Conservation (phyloP, 163 green algal genomes). For the Scenedesmus sp. region DNA sequence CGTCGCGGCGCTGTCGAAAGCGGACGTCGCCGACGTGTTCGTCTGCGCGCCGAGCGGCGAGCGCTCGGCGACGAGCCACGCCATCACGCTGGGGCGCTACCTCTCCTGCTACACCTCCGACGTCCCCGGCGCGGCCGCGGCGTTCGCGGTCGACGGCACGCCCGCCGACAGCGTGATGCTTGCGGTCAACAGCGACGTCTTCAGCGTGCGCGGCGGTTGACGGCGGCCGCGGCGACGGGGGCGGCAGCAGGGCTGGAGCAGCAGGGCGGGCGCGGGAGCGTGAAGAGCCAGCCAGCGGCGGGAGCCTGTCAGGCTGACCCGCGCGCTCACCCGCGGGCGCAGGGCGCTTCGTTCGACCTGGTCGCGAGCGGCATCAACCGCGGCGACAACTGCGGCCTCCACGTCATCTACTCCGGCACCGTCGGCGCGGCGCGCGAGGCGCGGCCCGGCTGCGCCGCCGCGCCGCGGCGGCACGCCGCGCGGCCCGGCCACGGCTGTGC, state of each 20-base stretch:
- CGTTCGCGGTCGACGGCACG: slow-evolving; percentile 71
- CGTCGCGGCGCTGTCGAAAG: slow-evolving; percentile 44
- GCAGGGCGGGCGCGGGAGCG: too few relatives aligned
- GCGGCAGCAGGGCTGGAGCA: too few relatives aligned
- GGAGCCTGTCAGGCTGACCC: too few relatives aligned
- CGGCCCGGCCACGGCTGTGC: too few relatives aligned
- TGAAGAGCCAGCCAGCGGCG: too few relatives aligned
- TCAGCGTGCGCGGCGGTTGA: slow-evolving; percentile 47
- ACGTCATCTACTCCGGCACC: slow-evolving; percentile 83
- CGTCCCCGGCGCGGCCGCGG: slow-evolving; percentile 53
- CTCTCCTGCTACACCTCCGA: slow-evolving; percentile 48
- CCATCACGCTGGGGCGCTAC: slow-evolving; percentile 69
- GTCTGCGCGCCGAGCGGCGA: slow-evolving; percentile 57
- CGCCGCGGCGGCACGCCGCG: too few relatives aligned
- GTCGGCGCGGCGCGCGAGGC: slow-evolving; percentile 79
- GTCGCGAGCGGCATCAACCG: slow-evolving; percentile 78
- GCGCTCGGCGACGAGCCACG: slow-evolving; percentile 63
- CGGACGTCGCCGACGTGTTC: slow-evolving; percentile 46
- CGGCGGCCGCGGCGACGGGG: too few relatives aligned
- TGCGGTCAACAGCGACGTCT: slow-evolving; percentile 66
- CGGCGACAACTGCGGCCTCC: slow-evolving; percentile 80
- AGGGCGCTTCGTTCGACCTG: slow-evolving; percentile 67
- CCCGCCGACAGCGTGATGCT: slow-evolving; percentile 69
- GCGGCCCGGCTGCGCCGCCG: too few relatives aligned
- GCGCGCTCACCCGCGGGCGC: too few relatives aligned